phyloP scores from a whole-genome alignment of 768 basidiomycete genomes.

The Leccinum rimulosum region DNA sequence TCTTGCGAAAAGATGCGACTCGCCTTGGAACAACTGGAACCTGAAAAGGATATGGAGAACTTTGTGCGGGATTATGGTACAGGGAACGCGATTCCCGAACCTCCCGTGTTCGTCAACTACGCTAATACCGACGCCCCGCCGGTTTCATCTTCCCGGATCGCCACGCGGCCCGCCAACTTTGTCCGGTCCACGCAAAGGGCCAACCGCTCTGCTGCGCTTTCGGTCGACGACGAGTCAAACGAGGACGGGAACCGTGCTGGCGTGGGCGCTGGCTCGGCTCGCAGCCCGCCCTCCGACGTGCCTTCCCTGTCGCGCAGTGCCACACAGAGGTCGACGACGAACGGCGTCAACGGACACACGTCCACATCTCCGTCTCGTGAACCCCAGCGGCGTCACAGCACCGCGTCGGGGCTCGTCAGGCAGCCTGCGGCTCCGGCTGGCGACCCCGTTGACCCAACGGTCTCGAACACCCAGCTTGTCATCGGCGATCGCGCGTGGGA shows the following conservation, averaged over 20 bases:
- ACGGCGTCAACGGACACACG: slow-evolving; percentile 31
- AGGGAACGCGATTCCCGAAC: slow-evolving; percentile 83
- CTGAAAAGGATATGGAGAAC: slow-evolving; percentile 81
- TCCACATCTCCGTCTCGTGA: slow-evolving; percentile 26
- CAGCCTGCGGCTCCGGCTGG: slow-evolving; percentile 33
- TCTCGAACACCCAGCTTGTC: slow-evolving; percentile 57
- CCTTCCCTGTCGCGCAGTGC: slow-evolving; percentile 29
- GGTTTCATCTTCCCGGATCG: slow-evolving; percentile 53
- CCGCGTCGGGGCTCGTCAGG: slow-evolving; percentile 21
- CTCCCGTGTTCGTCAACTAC: slow-evolving; percentile 85
- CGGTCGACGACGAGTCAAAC: slow-evolving; percentile 45
- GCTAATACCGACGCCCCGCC: slow-evolving; percentile 63
- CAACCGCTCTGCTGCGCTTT: slow-evolving; percentile 20
- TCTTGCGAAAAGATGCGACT: slow-evolving; percentile 89
- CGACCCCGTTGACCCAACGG: slow-evolving; percentile 62
- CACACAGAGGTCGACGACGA: slow-evolving; percentile 30
- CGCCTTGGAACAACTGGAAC: slow-evolving; percentile 85
- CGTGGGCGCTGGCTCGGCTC: slow-evolving; percentile 52
- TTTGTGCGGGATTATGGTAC: slow-evolving; percentile 91
- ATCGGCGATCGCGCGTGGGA: slow-evolving; percentile 66
- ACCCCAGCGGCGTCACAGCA: slow-evolving; percentile 27
- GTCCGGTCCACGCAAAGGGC: slow-evolving; percentile 38
- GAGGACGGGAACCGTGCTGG: slow-evolving; percentile 59
- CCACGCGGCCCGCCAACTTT: slow-evolving; percentile 59
- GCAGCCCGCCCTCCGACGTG: slow-evolving; percentile 34